Evolutionary conservation across 1,139 yeast genomes (phyloP).

Genomic region (Ogataea hybrid): DNA sequence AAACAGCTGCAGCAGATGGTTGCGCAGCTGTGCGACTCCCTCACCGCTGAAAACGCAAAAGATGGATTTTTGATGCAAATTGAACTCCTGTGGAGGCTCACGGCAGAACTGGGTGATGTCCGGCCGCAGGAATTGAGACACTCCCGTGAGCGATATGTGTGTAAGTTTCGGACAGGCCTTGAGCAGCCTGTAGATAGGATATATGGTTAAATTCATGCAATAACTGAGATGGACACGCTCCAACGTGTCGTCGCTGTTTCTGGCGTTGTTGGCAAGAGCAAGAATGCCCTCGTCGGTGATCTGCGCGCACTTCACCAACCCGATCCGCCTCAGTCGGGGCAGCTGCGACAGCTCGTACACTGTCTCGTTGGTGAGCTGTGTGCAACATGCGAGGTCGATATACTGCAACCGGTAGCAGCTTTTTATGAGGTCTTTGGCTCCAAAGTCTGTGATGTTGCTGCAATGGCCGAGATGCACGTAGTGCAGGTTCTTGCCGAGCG

Average conservation of each 20-base stretch:
- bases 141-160: conserved; percentile 87
- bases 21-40: conserved; percentile 57
- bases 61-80: conserved; percentile 77
- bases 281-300: conserved; percentile 85
- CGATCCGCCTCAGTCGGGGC: conserved; percentile 85
- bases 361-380: conserved; percentile 83
- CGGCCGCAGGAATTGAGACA: conserved; percentile 78
- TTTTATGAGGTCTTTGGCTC: conserved; percentile 73
- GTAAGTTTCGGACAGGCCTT: conserved; percentile 84
- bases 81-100: conserved; percentile 93
- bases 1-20: conserved; percentile 28
- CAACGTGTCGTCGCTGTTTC: conserved; percentile 70
- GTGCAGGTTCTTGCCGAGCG: conserved; percentile 78
- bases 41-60: conserved; percentile 94
- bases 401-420: conserved; percentile 85
- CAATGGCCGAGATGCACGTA: conserved; percentile 95
- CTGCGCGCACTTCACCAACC: conserved; percentile 86
- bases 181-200: conserved; percentile 68
- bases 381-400: conserved; percentile 93
- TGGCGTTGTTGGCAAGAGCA: conserved; percentile 72
- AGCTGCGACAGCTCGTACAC: conserved; percentile 73
- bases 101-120: conserved; percentile 89
- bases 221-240: conserved; percentile 94
- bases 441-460: conserved; percentile 82
- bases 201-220: conserved; percentile 76